Evolutionary conservation across 139 green algal species (phyloP).

Genomic region (Yamagishiella unicocca): DNA sequence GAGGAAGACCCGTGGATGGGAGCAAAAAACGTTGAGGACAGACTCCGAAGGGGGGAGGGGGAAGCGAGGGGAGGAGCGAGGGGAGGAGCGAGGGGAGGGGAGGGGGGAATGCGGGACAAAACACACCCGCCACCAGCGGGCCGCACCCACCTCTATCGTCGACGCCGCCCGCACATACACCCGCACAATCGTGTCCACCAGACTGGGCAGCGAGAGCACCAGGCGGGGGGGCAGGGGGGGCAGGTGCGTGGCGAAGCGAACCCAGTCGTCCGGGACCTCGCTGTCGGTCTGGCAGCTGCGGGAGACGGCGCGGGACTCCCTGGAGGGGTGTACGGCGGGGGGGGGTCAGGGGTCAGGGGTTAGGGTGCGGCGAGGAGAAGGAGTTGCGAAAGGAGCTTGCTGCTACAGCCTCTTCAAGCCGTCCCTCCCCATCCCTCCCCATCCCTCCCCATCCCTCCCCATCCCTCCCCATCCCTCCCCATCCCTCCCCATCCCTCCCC

Average conservation of each 20-base stretch:
- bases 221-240: slow-evolving; percentile 18
- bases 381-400: no score
- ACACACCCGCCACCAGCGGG: no score
- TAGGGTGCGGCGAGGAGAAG: no score
- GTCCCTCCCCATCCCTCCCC: not conserved
- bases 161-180: slow-evolving; percentile 53
- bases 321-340: not conserved
- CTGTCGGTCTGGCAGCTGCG: slow-evolving; percentile 10
- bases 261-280: slow-evolving; percentile 15
- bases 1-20: no score
- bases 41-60: no score
- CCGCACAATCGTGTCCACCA: slow-evolving; percentile 57
- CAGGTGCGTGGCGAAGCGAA: slow-evolving; percentile 3
- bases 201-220: slow-evolving; percentile 21
- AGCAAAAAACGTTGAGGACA: no score
- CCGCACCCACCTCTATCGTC: slow-evolving; percentile 30
- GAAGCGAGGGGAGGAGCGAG: no score
- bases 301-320: not conserved
- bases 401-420: not conserved
- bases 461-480: no score
- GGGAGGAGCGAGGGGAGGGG: no score
- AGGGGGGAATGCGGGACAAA: no score
- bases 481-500: no score
- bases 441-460: no score
- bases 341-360: not conserved